phyloP scores from a whole-genome alignment of 345 rosid genomes.

The Diplotaxis tenuifolia region DNA sequence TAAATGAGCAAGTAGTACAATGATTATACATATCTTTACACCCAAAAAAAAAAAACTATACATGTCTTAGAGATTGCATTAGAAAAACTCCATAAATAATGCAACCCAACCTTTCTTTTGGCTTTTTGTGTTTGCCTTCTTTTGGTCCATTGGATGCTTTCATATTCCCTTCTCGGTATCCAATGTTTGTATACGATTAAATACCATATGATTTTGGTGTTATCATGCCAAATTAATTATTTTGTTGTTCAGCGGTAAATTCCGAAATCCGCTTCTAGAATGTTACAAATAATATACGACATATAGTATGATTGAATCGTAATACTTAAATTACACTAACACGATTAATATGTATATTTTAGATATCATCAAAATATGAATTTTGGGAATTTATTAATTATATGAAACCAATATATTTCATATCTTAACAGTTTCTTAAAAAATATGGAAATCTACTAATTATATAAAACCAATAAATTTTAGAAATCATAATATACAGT shows the following conservation, averaged over 20 bases:
- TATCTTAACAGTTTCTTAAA: too few relatives aligned
- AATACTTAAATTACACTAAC: too few relatives aligned
- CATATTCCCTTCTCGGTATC: constrained; percentile 43
- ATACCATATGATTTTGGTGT: neutral
- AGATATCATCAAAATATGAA: too few relatives aligned
- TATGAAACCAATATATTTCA: too few relatives aligned
- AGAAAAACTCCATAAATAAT: constrained; percentile 33
- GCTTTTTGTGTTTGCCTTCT: constrained; percentile 45
- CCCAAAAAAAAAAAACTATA: constrained; percentile 17
- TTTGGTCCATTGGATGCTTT: constrained; percentile 41
- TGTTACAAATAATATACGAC: too few relatives aligned
- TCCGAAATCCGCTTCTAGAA: too few relatives aligned
- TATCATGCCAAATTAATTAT: neutral
- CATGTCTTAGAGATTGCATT: constrained; percentile 22
- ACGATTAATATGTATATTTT: too few relatives aligned
- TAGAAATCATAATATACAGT: too few relatives aligned
- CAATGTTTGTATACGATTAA: constrained; percentile 39
- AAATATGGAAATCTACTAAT: too few relatives aligned
- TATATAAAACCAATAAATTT: too few relatives aligned
- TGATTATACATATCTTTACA: constrained; percentile 16
- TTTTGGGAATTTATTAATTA: too few relatives aligned
- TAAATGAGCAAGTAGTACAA: constrained; percentile 25
- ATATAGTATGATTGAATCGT: too few relatives aligned
- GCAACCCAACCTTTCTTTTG: constrained; percentile 51
- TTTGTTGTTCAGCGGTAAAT: neutral